phyloP scores from a whole-genome alignment of 768 basidiomycete genomes.

The Phlebiopsis gigantea region DNA sequence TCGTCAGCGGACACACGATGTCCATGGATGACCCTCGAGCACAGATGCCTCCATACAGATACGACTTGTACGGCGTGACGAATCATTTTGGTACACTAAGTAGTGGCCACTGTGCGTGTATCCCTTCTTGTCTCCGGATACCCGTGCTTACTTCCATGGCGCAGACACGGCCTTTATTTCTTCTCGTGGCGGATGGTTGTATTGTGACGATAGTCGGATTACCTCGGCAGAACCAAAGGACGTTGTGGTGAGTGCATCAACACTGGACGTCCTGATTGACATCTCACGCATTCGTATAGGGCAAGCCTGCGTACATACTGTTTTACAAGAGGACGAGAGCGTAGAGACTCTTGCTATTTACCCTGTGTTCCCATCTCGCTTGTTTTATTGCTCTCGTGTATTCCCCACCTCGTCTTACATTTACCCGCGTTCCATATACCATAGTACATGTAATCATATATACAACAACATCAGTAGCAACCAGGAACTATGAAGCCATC shows the following conservation, averaged over 20 bases:
- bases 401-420: conserved; percentile 4
- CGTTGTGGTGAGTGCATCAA: conserved; percentile 62
- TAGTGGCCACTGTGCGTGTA: conserved; percentile 87
- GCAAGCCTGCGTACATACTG: conserved; percentile 69
- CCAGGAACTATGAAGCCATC: conserved; percentile 13
- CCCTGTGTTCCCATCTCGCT: not conserved
- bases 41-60: conserved; percentile 84
- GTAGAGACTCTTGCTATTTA: conserved; percentile 2
- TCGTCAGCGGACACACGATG: conserved; percentile 37
- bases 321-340: conserved; percentile 43
- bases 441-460: conserved; percentile 37
- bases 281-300: conserved; percentile 40
- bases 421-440: conserved; percentile 18
- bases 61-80: conserved; percentile 93
- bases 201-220: conserved; percentile 91
- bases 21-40: conserved; percentile 67
- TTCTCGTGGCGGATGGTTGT: conserved; percentile 83
- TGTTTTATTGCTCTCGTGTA: conserved; percentile 15
- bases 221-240: conserved; percentile 68
- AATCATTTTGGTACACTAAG: conserved; percentile 94
- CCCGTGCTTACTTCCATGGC: conserved; percentile 5
- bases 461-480: conserved; percentile 1
- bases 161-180: conserved; percentile 91
- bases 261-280: conserved; percentile 3
- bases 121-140: not conserved